phyloP scores from a whole-genome alignment of 306 rosid species.

The Quercus glauca region DNA sequence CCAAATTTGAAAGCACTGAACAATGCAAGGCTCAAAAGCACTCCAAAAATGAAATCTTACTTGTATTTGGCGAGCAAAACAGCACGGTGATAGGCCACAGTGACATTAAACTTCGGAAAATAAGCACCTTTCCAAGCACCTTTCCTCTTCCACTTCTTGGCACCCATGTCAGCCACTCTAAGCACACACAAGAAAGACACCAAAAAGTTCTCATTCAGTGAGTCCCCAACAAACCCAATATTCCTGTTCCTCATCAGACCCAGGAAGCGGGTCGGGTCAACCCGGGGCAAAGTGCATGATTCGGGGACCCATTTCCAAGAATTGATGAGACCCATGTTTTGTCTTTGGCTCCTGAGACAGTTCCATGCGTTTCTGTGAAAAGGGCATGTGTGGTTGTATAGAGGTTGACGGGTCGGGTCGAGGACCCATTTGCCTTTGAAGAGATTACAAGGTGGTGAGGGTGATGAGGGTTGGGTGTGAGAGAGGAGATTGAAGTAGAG shows the following conservation, averaged over 20 bases:
- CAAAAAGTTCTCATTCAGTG: slow-evolving; percentile 83
- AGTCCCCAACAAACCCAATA: slow-evolving; percentile 82
- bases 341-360: slow-evolving; percentile 75
- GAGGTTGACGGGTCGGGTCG: slow-evolving; percentile 59
- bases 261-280: slow-evolving; percentile 64
- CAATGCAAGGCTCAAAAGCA: background rate
- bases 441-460: slow-evolving; percentile 49
- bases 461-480: slow-evolving; percentile 10
- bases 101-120: slow-evolving; percentile 79
- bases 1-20: background rate
- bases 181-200: slow-evolving; percentile 69
- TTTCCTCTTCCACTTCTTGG: slow-evolving; percentile 78
- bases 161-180: slow-evolving; percentile 66
- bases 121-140: slow-evolving; percentile 94
- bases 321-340: slow-evolving; percentile 60
- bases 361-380: slow-evolving; percentile 95
- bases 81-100: slow-evolving; percentile 82
- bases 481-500: slow-evolving; percentile 51
- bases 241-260: slow-evolving; percentile 63
- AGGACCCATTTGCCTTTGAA: slow-evolving; percentile 55
- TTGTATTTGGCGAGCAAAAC: slow-evolving; percentile 75
- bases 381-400: slow-evolving; percentile 73
- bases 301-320: slow-evolving; percentile 79
- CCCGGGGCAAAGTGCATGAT: slow-evolving; percentile 51
- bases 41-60: slow-evolving; percentile 36